These are phyloP conservation scores for Teratosphaeria zuluensis DNA, from an alignment of 2,329 filamentous ascomycete genomes.

Conservation along the genomic window DNA sequence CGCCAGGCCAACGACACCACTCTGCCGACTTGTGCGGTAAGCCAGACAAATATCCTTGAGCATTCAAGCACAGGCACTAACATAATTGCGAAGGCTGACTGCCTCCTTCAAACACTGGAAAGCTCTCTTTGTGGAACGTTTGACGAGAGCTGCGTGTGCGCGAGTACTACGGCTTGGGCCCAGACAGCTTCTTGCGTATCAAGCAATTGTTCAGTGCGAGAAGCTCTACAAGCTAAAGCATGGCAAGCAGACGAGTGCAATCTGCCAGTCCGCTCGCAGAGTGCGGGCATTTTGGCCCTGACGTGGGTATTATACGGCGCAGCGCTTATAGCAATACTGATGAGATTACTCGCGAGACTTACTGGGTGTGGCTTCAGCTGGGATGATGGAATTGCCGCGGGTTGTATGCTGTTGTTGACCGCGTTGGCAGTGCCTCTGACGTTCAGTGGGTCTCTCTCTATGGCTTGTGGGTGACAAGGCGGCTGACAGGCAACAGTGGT, in stretches of 20 bases:
- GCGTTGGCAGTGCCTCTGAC: slow-evolving; percentile 2
- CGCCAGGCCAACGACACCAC: neutral
- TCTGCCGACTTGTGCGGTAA: neutral
- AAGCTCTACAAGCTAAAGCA: slow-evolving; percentile 3
- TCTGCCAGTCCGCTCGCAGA: neutral
- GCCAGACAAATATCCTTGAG: neutral
- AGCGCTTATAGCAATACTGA: slow-evolving; percentile 5
- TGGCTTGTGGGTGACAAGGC: neutral
- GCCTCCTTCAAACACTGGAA: slow-evolving; percentile 7
- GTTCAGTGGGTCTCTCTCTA: neutral
- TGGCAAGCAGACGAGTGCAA: slow-evolving; percentile 5
- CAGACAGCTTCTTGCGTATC: slow-evolving; percentile 6
- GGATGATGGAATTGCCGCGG: slow-evolving; percentile 4
- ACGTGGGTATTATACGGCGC: neutral
- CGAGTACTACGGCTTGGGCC: slow-evolving; percentile 4
- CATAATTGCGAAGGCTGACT: slow-evolving; percentile 4
- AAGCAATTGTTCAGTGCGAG: slow-evolving; percentile 2
- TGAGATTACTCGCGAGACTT: slow-evolving; percentile 5
- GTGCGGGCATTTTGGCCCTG: neutral
- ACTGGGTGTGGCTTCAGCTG: slow-evolving; percentile 3
- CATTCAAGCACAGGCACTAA: neutral
- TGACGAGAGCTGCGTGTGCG: slow-evolving; percentile 9
- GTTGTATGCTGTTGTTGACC: slow-evolving; percentile 4
- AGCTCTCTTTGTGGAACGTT: slow-evolving; percentile 8
- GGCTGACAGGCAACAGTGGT: slow-evolving; percentile 6